Evolutionary conservation across 768 basidiomycete species (phyloP).

Genomic region (Fibroporia radiculosa): DNA sequence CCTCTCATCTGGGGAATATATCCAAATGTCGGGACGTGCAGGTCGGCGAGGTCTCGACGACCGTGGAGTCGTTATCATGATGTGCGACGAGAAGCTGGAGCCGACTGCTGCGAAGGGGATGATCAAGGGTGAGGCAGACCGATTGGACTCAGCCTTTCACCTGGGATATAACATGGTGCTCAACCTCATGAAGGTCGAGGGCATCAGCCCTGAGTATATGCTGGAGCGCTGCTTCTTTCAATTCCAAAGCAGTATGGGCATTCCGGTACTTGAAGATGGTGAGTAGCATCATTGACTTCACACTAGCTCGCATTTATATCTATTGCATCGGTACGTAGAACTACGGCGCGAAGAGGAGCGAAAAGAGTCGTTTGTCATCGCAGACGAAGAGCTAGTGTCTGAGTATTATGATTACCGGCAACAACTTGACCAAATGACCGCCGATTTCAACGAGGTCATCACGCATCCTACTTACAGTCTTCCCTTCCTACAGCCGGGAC

Average conservation of each 20-base stretch:
- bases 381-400: constrained; percentile 74
- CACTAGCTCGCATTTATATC: background rate
- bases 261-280: constrained; percentile 83
- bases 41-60: constrained; percentile 96
- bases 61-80: constrained; percentile 99
- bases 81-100: constrained; percentile 98
- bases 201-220: constrained; percentile 98
- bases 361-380: constrained; percentile 58
- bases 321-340: constrained; percentile 39
- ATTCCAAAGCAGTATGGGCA: constrained; percentile 91
- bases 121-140: constrained; percentile 97
- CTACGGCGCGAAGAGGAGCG: constrained; percentile 63
- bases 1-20: constrained; percentile 93
- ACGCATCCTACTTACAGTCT: constrained; percentile 94
- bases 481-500: constrained; percentile 88
- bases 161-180: constrained; percentile 99
- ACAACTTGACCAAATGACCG: constrained; percentile 82
- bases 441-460: constrained; percentile 87
- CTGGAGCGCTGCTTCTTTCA: constrained; percentile 97
- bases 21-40: constrained; percentile 98
- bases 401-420: constrained; percentile 93
- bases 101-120: constrained; percentile 87
- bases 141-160: constrained; percentile 96
- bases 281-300: constrained; percentile 19
- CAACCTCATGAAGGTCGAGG: constrained; percentile 97